Evolutionary conservation across 75 land plant genomes (phyloP), one percentile per base, ranked within the genome.

Genomic region (Sequoia sempervirens): DNA sequence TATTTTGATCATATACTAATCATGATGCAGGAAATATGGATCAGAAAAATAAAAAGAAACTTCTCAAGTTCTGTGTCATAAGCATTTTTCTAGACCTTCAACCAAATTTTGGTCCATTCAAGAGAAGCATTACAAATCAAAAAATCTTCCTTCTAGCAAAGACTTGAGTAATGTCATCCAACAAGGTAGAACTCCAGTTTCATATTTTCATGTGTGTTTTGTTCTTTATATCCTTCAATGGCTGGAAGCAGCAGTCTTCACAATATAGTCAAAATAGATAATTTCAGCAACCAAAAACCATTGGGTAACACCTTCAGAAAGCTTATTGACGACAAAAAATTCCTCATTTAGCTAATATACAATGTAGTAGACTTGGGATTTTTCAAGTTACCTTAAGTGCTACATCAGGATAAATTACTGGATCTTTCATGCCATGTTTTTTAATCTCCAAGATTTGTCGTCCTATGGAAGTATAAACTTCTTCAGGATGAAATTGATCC

Each of bases 331-430:
- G 7, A 23, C n/a, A 61, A 26, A n/a, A n/a, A 61, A 6, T 61
- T 61, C n/a, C n/a, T 53, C n/a, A 23, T 6, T 23, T 61, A 23
- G 26, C n/a, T 54, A 56, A 23, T 6, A 1, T 61, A 61, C 1
- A 1, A 26, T 23, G 6, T 61, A 23, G 1, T 61, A 61, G 66
- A 61, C 6, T 61, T 26, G 9, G 8, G 66, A 20, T 0, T 61
- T 61, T 23, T 23, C n/a, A 61, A 61, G 6, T 4, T 87, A 95
- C 97, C 93, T 90, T 93, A 38, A 91, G 36, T 85, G 99, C 94
- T 36, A 90, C 86, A 38, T 94, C 96, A 46, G 95, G 91, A 45
- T 84, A 85, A 72, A 94, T 87, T n/a, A 93, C 79, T 34, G 95
- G 91, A 85, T 90, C 87, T 74, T 50, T 86, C 64, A 90, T 84